Conservation (phyloP, 2,329 filamentous ascomycete genomes). For the Emericellopsis atlantica region DNA sequence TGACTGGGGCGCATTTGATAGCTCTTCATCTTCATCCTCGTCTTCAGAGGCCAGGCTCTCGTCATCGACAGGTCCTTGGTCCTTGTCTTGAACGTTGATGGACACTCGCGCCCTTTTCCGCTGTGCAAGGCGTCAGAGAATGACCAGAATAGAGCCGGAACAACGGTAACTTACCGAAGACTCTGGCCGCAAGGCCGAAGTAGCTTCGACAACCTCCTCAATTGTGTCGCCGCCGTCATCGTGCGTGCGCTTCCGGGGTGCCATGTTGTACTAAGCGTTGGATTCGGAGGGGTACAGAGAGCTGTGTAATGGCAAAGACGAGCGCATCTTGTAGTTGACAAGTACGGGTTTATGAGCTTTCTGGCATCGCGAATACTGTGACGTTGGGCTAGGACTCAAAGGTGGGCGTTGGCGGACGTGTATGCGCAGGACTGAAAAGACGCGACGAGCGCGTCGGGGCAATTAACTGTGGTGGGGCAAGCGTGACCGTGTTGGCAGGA, state of each 20-base stretch:
- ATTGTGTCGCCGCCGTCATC: conserved; percentile 11
- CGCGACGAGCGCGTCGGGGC: neutral
- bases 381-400: too few relatives aligned
- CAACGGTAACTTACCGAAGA: conserved; percentile 19
- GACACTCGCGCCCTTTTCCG: conserved; percentile 21
- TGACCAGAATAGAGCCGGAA: conserved; percentile 1
- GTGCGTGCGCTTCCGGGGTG: neutral
- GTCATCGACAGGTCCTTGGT: conserved; percentile 6
- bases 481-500: too few relatives aligned
- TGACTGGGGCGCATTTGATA: conserved; percentile 13
- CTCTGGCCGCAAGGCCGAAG: conserved; percentile 23
- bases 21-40: conserved; percentile 14
- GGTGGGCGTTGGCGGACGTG: too few relatives aligned
- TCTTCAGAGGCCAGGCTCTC: conserved; percentile 11
- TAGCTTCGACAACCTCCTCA: conserved; percentile 21
- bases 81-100: conserved; percentile 8
- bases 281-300: too few relatives aligned
- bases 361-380: too few relatives aligned
- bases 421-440: neutral
- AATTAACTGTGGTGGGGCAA: neutral
- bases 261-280: neutral
- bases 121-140: conserved; percentile 8
- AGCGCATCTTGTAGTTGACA: too few relatives aligned
- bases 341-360: too few relatives aligned
- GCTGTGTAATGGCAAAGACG: too few relatives aligned